These are phyloP conservation scores for Asterochloris erici DNA, from an alignment of 139 green algal species.

Conservation along the genomic window DNA sequence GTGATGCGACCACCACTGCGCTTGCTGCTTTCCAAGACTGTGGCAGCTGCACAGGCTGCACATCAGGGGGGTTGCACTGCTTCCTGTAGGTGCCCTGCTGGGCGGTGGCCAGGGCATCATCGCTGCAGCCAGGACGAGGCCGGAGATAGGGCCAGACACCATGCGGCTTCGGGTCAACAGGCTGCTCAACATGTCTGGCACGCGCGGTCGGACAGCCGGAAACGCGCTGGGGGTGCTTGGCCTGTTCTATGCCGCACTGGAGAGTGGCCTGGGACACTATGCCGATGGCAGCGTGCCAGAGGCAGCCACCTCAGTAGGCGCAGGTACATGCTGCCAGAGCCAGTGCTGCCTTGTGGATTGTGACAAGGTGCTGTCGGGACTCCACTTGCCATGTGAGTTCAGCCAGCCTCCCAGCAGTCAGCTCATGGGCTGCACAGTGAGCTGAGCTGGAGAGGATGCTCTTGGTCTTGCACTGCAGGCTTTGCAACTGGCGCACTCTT, in stretches of 20 bases:
- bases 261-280: constrained; percentile 55
- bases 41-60: too few relatives aligned
- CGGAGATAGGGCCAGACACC: constrained; percentile 25
- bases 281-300: constrained; percentile 59
- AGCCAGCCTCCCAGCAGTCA: neutral
- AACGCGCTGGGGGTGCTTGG: constrained; percentile 77
- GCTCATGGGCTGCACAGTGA: neutral
- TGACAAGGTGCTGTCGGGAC: neutral
- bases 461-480: constrained; percentile 28
- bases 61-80: too few relatives aligned
- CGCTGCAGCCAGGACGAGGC: constrained; percentile 18
- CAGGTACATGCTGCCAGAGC: constrained; percentile 27
- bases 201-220: constrained; percentile 43
- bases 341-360: neutral
- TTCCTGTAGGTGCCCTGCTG: constrained; percentile 32
- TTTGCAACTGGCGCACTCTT: constrained; percentile 68
- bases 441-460: neutral
- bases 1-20: too few relatives aligned
- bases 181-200: constrained; percentile 72
- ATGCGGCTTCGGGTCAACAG: constrained; percentile 61
- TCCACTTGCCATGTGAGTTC: neutral
- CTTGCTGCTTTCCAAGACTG: too few relatives aligned
- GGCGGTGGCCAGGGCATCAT: constrained; percentile 41
- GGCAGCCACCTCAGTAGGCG: constrained; percentile 48
- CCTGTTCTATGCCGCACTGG: constrained; percentile 67